A percentile compares a stretch with the other conserved stretches of the same genome.
phyloP scores from a whole-genome alignment of 176 grass and related monocot genomes.

The Pharus latifolius region DNA sequence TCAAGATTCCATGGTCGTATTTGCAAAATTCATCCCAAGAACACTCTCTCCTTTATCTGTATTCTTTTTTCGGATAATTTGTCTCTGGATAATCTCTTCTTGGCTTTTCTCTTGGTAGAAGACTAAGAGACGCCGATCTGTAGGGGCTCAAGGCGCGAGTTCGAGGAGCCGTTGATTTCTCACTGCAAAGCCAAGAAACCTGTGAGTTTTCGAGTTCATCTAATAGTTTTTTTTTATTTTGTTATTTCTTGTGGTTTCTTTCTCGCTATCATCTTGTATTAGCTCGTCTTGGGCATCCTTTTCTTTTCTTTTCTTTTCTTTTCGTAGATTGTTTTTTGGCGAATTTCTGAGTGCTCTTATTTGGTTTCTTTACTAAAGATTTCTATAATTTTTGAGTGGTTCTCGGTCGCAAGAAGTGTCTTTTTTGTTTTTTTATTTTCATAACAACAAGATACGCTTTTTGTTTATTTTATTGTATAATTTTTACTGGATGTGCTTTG shows the following conservation, averaged over 20 bases:
- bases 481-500: not conserved
- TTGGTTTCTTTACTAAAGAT: not conserved
- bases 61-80: not conserved
- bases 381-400: not conserved
- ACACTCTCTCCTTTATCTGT: not conserved
- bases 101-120: not conserved
- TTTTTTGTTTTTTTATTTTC: not conserved
- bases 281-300: not conserved
- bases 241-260: not conserved
- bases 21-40: not conserved
- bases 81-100: not conserved
- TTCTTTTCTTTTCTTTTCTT: not conserved
- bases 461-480: not conserved
- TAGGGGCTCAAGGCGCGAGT: not conserved
- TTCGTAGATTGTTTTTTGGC: not conserved
- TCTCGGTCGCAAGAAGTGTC: not conserved
- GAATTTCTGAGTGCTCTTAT: not conserved
- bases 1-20: not conserved
- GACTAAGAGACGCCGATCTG: not conserved
- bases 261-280: too few relatives aligned
- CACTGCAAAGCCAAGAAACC: not conserved
- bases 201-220: not conserved
- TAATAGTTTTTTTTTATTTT: not conserved
- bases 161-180: not conserved
- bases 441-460: not conserved